Base-by-base conservation (phyloP, 441 rosid species). In the Pelargonium myrrhifolium region DNA sequence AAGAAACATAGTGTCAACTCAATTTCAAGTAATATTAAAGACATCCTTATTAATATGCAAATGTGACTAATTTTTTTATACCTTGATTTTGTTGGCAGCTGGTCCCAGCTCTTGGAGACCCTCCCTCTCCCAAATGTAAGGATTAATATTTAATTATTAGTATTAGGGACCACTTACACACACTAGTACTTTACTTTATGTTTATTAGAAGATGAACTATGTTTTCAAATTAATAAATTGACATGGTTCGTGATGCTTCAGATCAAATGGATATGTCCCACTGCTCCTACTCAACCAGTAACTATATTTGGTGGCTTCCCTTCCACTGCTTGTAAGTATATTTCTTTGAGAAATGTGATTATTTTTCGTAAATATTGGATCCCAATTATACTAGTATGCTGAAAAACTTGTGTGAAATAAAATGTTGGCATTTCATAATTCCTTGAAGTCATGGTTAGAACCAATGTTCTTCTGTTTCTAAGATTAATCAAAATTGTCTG, bases 191-290 rank as follows among this genome's bases (percentile, higher is more conserved):
- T 9, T 12, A 42, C 9, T 42, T 6, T 47, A 12, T 47, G 15
- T 10, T 49, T 18, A 49, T 49, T 4, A 49, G 56, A 49, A 49
- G 6, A 49, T 49, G n/a, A 24, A 49, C 14, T 49, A n/a, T 49
- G 56, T 49, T n/a, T 49, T 49, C 18, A 12, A 49, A 18, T 14
- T 49, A 18, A 7, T n/a, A 49, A 18, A 14, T 49, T 49, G 6
- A 14, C 15, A 49, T 49, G 4, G 20, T 64, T 31, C 56, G 59
- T 5, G 43, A 17, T 75, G 60, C 10, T 78, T 28, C 86, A 93
- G 99, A 86, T 93, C 72, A 93, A 91, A 76, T 93, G 99, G 99
- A 88, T 93, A 68, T 93, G 97, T 76, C 99, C 99, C 9, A 93
- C 97, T 68, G 93, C 99, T 72, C 97, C 99, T 66, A 85, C 90